These are phyloP conservation scores for Rubus idaeus DNA, from an alignment of 306 rosid genomes.

Conservation along the genomic window DNA sequence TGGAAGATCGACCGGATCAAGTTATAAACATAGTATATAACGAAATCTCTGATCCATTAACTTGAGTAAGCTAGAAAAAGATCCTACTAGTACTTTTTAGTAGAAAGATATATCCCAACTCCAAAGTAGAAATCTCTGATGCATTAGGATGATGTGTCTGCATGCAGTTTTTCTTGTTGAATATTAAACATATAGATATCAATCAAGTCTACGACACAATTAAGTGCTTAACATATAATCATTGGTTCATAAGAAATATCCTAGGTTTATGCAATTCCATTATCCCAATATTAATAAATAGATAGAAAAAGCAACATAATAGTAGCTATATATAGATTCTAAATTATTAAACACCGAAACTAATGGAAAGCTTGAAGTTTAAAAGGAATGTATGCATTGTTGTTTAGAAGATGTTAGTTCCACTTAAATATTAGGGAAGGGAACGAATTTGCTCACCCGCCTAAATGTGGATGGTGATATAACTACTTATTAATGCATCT, in stretches of 20 bases:
- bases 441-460: too few relatives aligned
- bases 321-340: too few relatives aligned
- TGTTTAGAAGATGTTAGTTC: not conserved
- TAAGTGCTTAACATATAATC: not conserved
- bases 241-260: not conserved
- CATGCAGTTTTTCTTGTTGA: not conserved
- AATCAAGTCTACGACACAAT: not conserved
- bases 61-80: not conserved
- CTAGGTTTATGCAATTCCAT: not conserved
- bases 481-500: too few relatives aligned
- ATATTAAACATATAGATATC: not conserved
- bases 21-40: not conserved
- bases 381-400: not conserved
- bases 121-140: too few relatives aligned
- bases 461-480: too few relatives aligned
- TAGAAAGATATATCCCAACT: not conserved
- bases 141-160: not conserved
- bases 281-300: not conserved
- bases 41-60: not conserved
- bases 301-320: not conserved
- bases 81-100: not conserved
- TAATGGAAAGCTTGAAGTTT: not conserved
- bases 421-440: not conserved
- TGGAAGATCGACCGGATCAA: not conserved
- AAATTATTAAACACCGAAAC: too few relatives aligned